These are phyloP conservation scores for Vigna mungo DNA, from an alignment of 306 rosid species.

Conservation along the genomic window DNA sequence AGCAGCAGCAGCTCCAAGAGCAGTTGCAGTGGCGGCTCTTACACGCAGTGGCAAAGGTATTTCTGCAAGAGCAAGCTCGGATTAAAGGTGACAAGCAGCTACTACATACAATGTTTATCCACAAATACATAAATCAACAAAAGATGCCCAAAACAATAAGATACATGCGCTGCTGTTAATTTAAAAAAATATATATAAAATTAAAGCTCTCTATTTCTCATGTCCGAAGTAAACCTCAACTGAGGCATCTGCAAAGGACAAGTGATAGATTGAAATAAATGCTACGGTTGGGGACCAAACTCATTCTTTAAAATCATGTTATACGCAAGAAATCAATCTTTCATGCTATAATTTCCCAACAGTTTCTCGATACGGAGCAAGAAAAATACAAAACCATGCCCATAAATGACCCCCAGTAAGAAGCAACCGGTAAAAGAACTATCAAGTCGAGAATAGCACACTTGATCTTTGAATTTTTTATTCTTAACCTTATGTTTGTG, in stretches of 20 bases:
- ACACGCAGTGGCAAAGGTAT: conserved; percentile 68
- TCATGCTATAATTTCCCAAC: conserved; percentile 15
- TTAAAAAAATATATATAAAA: background rate
- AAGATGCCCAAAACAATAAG: background rate
- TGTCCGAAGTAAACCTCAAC: background rate
- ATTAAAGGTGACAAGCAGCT: conserved; percentile 31
- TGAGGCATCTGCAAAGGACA: background rate
- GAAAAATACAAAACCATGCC: background rate
- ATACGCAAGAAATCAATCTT: background rate
- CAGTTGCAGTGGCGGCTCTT: conserved; percentile 85
- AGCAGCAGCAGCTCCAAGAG: conserved; percentile 95
- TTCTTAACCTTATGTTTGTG: background rate
- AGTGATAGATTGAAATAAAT: background rate
- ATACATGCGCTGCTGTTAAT: background rate
- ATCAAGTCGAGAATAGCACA: background rate
- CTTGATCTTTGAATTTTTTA: background rate
- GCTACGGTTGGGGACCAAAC: background rate
- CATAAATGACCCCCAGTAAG: background rate
- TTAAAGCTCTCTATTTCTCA: background rate
- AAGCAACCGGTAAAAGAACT: background rate
- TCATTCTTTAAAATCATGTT: conserved; percentile 13
- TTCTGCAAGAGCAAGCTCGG: conserved; percentile 48
- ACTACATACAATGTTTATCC: conserved; percentile 13
- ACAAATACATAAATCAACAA: background rate
- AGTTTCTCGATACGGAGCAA: background rate